Conservation (phyloP, 257 asterid species). For the Paraleonurus japonicus region DNA sequence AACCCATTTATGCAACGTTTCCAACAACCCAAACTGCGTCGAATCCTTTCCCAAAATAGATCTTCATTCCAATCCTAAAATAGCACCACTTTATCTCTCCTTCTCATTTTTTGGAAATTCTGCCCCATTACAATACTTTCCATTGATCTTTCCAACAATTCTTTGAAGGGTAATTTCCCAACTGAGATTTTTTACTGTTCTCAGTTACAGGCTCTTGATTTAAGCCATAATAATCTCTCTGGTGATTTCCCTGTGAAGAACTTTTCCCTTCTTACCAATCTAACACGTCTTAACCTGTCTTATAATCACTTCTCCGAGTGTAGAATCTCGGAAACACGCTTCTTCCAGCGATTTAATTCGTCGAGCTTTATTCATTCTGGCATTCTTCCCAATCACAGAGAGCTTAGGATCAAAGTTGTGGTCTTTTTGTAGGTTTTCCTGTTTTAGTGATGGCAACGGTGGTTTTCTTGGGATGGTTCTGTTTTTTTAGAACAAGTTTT, state of each 20-base stretch:
- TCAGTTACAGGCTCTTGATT: slow-evolving; percentile 45
- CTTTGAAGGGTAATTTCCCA: slow-evolving; percentile 43
- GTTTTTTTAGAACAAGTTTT: slow-evolving; percentile 27
- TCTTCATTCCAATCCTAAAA: slow-evolving; percentile 40
- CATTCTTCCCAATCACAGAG: slow-evolving; percentile 31
- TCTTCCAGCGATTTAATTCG: slow-evolving; percentile 36
- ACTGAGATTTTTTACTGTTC: slow-evolving; percentile 41
- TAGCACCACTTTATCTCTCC: slow-evolving; percentile 56
- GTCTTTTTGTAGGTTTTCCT: slow-evolving; percentile 42
- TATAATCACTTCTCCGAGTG: slow-evolving; percentile 49
- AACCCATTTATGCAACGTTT: slow-evolving; percentile 53
- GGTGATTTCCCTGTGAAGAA: slow-evolving; percentile 48
- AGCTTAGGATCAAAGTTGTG: slow-evolving; percentile 33
- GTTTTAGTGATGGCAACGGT: slow-evolving; percentile 28
- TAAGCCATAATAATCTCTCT: slow-evolving; percentile 41
- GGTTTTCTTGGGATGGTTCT: slow-evolving; percentile 33
- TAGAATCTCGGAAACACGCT: slow-evolving; percentile 28
- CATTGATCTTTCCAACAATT: slow-evolving; percentile 47
- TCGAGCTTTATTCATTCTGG: slow-evolving; percentile 46
- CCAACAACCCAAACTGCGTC: slow-evolving; percentile 48
- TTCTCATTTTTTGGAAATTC: slow-evolving; percentile 59
- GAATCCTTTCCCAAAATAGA: slow-evolving; percentile 51
- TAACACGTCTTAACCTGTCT: slow-evolving; percentile 46
- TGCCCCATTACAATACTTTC: slow-evolving; percentile 50
- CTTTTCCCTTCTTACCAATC: slow-evolving; percentile 35